Percentiles rank a stretch among this genome's conserved stretches.
Conservation (phyloP, 2,329 filamentous ascomycete genomes). For the Hysterium pulicare region DNA sequence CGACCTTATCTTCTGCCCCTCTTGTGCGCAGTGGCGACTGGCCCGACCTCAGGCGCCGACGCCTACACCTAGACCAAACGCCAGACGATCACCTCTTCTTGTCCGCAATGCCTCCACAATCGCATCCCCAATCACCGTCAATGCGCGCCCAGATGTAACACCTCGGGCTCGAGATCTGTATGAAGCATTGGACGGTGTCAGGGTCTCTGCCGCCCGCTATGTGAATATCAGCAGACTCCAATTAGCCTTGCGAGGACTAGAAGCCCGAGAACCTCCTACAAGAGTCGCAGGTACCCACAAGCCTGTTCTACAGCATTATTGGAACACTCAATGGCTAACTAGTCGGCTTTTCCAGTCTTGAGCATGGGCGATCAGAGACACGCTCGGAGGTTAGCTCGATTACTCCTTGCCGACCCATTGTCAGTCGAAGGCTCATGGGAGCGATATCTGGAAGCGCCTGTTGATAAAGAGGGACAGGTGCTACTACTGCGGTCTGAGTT, state of each 20-base stretch:
- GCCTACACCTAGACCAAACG: conserved; percentile 8
- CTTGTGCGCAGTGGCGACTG: conserved; percentile 25
- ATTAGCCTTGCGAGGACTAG: conserved; percentile 65
- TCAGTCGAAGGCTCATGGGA: conserved; percentile 44
- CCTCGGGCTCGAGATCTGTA: conserved; percentile 56
- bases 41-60: not conserved
- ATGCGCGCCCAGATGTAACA: conserved; percentile 53
- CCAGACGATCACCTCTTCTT: conserved; percentile 11
- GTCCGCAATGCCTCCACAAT: conserved; percentile 39
- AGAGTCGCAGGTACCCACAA: conserved; percentile 52
- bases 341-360: conserved; percentile 40
- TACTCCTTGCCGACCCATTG: conserved; percentile 51
- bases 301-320: conserved; percentile 11
- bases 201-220: conserved; percentile 58
- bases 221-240: conserved; percentile 69
- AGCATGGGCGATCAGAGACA: conserved; percentile 50
- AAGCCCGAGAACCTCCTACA: conserved; percentile 51
- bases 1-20: conserved; percentile 21
- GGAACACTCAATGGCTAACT: conserved; percentile 10
- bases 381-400: conserved; percentile 63
- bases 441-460: conserved; percentile 32
- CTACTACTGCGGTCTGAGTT: conserved; percentile 40
- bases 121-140: conserved; percentile 53
- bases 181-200: conserved; percentile 57
- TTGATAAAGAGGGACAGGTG: conserved; percentile 31